These are phyloP conservation scores for Starmerella etchellsii DNA, from an alignment of 805 yeast genomes.

Conservation along the genomic window DNA sequence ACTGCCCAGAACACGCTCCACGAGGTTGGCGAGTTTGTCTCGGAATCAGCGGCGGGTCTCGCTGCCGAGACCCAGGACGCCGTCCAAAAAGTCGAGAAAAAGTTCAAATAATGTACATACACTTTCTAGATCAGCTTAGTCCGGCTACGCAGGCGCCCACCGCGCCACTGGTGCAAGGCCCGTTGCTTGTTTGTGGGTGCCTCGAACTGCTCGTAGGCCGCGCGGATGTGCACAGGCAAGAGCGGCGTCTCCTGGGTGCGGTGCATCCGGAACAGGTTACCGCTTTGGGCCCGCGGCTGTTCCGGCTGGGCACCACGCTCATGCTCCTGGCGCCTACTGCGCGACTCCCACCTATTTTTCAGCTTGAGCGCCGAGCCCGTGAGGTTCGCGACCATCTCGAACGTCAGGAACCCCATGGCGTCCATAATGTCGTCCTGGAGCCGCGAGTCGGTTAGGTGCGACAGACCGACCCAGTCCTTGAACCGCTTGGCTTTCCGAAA, in stretches of 20 bases:
- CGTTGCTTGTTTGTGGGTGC: constrained; percentile 11
- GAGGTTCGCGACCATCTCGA: constrained; percentile 88
- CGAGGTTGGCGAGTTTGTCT: constrained; percentile 39
- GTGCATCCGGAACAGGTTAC: constrained; percentile 17
- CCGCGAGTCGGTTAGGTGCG: constrained; percentile 70
- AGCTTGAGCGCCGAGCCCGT: constrained; percentile 84
- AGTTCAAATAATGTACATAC: not conserved
- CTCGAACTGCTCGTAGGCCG: constrained; percentile 20
- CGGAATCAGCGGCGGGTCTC: constrained; percentile 94
- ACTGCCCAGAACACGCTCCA: not conserved
- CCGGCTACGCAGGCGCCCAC: constrained; percentile 14
- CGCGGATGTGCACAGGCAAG: constrained; percentile 20
- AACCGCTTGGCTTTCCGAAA: constrained; percentile 88
- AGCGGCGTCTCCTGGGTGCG: constrained; percentile 21
- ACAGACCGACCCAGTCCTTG: constrained; percentile 89
- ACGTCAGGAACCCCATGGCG: constrained; percentile 85
- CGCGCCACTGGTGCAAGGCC: constrained; percentile 16
- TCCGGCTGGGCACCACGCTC: not conserved
- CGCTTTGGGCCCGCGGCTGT: not conserved
- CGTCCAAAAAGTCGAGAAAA: constrained; percentile 5
- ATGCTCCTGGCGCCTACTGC: constrained; percentile 1
- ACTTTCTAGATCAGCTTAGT: constrained; percentile 12
- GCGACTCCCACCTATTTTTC: constrained; percentile 43
- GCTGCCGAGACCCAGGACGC: constrained; percentile 36
- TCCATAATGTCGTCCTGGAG: constrained; percentile 96